phyloP scores from a whole-genome alignment of 2,329 filamentous ascomycete genomes.

The Aspergillus ustus region DNA sequence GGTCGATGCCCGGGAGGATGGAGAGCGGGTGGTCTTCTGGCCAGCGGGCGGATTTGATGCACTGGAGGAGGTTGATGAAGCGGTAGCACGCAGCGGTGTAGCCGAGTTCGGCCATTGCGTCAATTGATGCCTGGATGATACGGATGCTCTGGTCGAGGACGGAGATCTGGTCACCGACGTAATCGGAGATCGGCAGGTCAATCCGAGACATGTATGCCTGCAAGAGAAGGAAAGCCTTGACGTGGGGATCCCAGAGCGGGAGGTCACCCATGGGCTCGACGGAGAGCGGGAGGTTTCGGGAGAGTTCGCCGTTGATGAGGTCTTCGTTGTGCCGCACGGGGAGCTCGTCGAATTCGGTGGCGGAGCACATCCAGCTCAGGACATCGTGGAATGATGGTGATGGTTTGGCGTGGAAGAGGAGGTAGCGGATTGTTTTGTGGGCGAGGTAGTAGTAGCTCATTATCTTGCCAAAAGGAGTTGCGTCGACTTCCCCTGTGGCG shows the following conservation, averaged over 20 bases:
- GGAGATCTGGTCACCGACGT: slow-evolving; percentile 86
- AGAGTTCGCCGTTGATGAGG: slow-evolving; percentile 90
- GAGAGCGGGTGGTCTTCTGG: slow-evolving; percentile 77
- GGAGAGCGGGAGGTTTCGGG: slow-evolving; percentile 75
- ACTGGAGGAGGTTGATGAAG: slow-evolving; percentile 87
- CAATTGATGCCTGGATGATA: slow-evolving; percentile 93
- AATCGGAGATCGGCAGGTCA: slow-evolving; percentile 91
- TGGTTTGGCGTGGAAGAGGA: slow-evolving; percentile 76
- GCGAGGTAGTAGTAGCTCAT: slow-evolving; percentile 99
- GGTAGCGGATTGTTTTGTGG: slow-evolving; percentile 88
- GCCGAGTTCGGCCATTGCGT: slow-evolving; percentile 89
- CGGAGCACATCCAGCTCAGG: slow-evolving; percentile 88
- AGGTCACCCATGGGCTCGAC: slow-evolving; percentile 65
- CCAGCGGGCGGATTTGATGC: slow-evolving; percentile 92
- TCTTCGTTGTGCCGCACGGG: slow-evolving; percentile 98
- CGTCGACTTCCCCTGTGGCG: slow-evolving; percentile 80
- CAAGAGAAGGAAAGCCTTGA: slow-evolving; percentile 91
- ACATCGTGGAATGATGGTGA: slow-evolving; percentile 79
- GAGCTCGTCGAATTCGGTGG: slow-evolving; percentile 95
- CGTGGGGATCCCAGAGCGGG: slow-evolving; percentile 98
- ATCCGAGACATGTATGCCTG: slow-evolving; percentile 96
- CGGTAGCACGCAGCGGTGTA: slow-evolving; percentile 75
- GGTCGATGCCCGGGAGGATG: slow-evolving; percentile 73
- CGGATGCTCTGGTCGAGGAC: slow-evolving; percentile 96
- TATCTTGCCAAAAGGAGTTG: slow-evolving; percentile 92